Evolutionary conservation across 2,329 filamentous ascomycete genomes (phyloP).

Genomic region (Grosmannia clavigera): DNA sequence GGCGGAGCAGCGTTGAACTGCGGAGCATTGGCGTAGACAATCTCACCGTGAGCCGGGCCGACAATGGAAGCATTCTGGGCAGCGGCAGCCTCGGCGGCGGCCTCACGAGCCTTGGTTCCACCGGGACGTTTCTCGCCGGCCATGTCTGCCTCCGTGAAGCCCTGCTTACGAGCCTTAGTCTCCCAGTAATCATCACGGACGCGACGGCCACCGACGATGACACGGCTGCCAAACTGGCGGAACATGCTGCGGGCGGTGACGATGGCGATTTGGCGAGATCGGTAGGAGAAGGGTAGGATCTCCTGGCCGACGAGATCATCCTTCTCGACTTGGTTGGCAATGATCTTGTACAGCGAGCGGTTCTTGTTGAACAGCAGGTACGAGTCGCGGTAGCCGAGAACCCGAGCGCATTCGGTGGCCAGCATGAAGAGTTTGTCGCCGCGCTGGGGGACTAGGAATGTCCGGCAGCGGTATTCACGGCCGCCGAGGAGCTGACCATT

Average conservation of each 20-base stretch:
- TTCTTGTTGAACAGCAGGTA: conserved; percentile 99
- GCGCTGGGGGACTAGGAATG: conserved; percentile 82
- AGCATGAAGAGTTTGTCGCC: conserved; percentile 97
- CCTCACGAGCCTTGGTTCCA: conserved; percentile 76
- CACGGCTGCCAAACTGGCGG: conserved; percentile 88
- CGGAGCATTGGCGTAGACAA: conserved; percentile 72
- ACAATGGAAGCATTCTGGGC: conserved; percentile 48
- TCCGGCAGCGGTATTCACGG: conserved; percentile 84
- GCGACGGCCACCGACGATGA: conserved; percentile 78
- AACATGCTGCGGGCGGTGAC: conserved; percentile 98
- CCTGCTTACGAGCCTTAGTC: conserved; percentile 90
- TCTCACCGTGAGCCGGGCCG: conserved; percentile 64
- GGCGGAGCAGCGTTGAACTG: conserved; percentile 56
- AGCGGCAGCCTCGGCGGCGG: conserved; percentile 58
- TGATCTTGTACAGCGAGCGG: conserved; percentile 91
- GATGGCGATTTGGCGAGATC: conserved; percentile 96
- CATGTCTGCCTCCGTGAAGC: conserved; percentile 91
- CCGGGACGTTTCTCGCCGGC: conserved; percentile 94
- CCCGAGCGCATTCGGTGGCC: conserved; percentile 89
- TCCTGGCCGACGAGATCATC: conserved; percentile 92
- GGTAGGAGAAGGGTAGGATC: conserved; percentile 91
- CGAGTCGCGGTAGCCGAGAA: conserved; percentile 90
- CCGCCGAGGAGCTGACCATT: conserved; percentile 72
- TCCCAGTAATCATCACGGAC: conserved; percentile 99
- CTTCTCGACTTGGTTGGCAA: conserved; percentile 89